A percentile compares a stretch with the other conserved stretches of the same genome.
Evolutionary conservation across 2,329 filamentous ascomycete species (phyloP).

Genomic region (Fusarium clavum): DNA sequence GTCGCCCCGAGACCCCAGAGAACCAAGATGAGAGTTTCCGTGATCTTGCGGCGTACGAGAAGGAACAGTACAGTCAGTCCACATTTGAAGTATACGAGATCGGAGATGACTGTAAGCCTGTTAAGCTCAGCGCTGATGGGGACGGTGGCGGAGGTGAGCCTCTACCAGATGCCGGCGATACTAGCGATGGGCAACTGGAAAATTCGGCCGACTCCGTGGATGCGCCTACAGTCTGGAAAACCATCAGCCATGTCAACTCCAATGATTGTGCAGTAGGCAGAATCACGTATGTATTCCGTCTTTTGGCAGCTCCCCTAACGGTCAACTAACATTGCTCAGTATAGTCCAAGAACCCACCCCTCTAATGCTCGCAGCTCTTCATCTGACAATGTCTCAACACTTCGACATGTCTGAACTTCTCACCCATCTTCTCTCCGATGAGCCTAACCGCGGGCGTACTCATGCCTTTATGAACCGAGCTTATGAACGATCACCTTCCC

Average conservation of each 20-base stretch:
- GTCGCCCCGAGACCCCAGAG: slow-evolving; percentile 48
- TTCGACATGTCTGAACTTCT: slow-evolving; percentile 74
- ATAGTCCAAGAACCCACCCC: slow-evolving; percentile 71
- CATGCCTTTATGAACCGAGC: slow-evolving; percentile 63
- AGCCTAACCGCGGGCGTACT: slow-evolving; percentile 56
- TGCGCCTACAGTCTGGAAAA: slow-evolving; percentile 56
- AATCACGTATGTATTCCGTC: slow-evolving; percentile 61
- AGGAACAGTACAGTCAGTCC: slow-evolving; percentile 58
- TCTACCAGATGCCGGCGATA: slow-evolving; percentile 42
- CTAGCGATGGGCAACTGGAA: slow-evolving; percentile 43
- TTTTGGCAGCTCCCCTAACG: neutral
- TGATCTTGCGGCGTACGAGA: slow-evolving; percentile 53
- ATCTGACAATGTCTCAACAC: slow-evolving; percentile 66
- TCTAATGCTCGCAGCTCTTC: slow-evolving; percentile 68
- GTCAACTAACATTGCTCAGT: slow-evolving; percentile 46
- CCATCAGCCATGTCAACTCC: slow-evolving; percentile 54
- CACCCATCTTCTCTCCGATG: slow-evolving; percentile 63
- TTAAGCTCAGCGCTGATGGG: slow-evolving; percentile 47
- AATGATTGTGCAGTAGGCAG: slow-evolving; percentile 62
- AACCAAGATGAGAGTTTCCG: slow-evolving; percentile 48
- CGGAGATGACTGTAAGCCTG: slow-evolving; percentile 57
- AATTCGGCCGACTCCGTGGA: slow-evolving; percentile 51
- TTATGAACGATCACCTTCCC: slow-evolving; percentile 50
- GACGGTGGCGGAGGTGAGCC: slow-evolving; percentile 44
- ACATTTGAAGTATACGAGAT: slow-evolving; percentile 70